Evolutionary conservation across 148 eudicot species (phyloP).

Genomic region (Cornus kousa): DNA sequence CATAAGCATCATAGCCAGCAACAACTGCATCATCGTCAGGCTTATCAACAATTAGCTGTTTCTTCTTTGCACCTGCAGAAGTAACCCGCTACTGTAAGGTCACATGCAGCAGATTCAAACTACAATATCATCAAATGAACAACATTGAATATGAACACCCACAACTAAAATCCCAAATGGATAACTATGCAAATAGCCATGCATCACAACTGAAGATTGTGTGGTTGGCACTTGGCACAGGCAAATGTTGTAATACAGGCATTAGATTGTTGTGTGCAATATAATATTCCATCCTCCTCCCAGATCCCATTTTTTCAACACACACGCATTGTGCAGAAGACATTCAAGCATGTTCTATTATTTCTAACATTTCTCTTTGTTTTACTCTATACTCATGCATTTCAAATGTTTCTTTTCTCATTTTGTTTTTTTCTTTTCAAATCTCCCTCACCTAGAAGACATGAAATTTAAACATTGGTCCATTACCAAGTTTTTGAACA

Average conservation of each 20-base stretch:
- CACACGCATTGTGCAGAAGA: background rate
- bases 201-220: too few species aligned
- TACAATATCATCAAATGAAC: too few species aligned
- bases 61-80: conserved; percentile 73
- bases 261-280: background rate
- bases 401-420: background rate
- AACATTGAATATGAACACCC: background rate
- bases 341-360: background rate
- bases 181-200: too few species aligned
- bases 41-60: conserved; percentile 71
- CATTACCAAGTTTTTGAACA: background rate
- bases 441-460: background rate
- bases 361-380: background rate
- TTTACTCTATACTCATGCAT: background rate
- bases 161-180: background rate
- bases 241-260: background rate
- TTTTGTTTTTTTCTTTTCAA: too few species aligned
- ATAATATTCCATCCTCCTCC: background rate
- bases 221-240: background rate
- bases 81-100: background rate
- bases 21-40: conserved; percentile 72
- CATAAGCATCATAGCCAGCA: conserved; percentile 51
- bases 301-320: too few species aligned
- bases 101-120: background rate
- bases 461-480: background rate